Base-by-base conservation (phyloP, 2,329 filamentous ascomycete genomes). In the Thyridium curvatum region DNA sequence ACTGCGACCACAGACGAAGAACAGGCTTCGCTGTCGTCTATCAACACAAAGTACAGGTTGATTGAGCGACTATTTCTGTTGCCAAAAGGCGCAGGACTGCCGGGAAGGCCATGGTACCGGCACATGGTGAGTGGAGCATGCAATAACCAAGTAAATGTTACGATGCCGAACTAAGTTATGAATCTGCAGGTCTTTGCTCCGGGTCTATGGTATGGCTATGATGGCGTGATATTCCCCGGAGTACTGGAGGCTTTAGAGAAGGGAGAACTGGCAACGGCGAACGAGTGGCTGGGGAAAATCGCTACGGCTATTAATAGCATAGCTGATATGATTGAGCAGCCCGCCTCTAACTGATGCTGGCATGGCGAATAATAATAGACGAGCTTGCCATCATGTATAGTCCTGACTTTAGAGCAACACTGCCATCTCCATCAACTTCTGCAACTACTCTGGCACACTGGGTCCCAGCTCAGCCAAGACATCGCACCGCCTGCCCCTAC, bases 401-500 rank as follows among this genome's bases (percentile, higher is more conserved):
- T 26, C 21, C 10, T 26, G 21, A 26, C 6, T 26, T 26, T 26
- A 10, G 6, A 26, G 21, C 21, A 10, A n/a, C n/a, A n/a, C n/a
- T n/a, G n/a, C n/a, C 21, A 26, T 26, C 6, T 10, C 21, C 10
- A 10, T 6, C 21, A 26, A 26, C 6, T 26, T 26, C 21, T 26
- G 10, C 21, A 10, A 26, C 10, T 26, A 26, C 21, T 26, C 21
- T 6, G 21, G 21, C 6, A 26, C 21, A 10, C 6, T 26, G 21
- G 21, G 6, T 6, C 21, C 21, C 6, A 26, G 6, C 6, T 26
- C 21, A 10, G 21, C 21, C 21, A 26, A 26, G 10, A 10, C 21
- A 26, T 26, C 61, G 43, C 65, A 69, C 38, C 65, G 49, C 18
- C 43, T 41, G 1, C 64, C 66, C 16, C 66, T 52, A 1, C 61